Evolutionary conservation across 2,329 filamentous ascomycete species (phyloP), one percentile per base, ranked within the genome.

Genomic region (Zymoseptoria tritici): DNA sequence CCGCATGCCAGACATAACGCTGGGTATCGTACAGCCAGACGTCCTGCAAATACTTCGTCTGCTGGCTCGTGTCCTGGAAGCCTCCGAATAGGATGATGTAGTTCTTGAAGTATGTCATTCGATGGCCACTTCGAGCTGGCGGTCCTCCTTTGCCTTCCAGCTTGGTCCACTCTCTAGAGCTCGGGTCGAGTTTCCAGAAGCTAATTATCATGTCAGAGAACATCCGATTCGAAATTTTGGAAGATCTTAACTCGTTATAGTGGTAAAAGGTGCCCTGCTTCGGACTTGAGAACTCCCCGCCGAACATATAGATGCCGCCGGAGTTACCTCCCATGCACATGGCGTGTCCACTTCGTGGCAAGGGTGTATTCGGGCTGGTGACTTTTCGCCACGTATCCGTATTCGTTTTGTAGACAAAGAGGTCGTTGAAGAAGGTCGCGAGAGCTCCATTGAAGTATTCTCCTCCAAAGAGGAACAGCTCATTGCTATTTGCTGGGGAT

Each of bases 251-350:
- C 26, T 97, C 94, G 70, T 96, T 96, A 78, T 99, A 99, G 76
- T 99, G 94, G 74, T 99, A 97, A 71, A 99, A 99, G 0, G 93
- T 97, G 3, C 94, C 94, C 76, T 97, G 94, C 73, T 97, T 97
- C 2, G 94, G 94, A 26, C 88, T 93, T 60, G 90, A 95, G 74
- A 99, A 99, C 76, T 99, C 94, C 62, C 93, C 94, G 64, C 94
- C 94, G 71, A 97, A 97, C 16, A 99, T 78, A 73, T 96, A 99
- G 56, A 97, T 84, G 36, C 89, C 86, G 63, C 88, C 89, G 16
- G 87, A 84, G 75, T 97, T 96, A 54, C 89, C 90, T 59, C 90
- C 91, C 60, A 91, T 84, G 69, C 90, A 95, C 91, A 92, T 97
- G 16, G 94, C 93, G 81, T 97, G 94, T 2, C 94, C 94, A 61